Percentiles rank a stretch among this genome's conserved stretches.
Evolutionary conservation across 768 basidiomycete genomes (phyloP).

Genomic region (Kwoniella shandongensis): DNA sequence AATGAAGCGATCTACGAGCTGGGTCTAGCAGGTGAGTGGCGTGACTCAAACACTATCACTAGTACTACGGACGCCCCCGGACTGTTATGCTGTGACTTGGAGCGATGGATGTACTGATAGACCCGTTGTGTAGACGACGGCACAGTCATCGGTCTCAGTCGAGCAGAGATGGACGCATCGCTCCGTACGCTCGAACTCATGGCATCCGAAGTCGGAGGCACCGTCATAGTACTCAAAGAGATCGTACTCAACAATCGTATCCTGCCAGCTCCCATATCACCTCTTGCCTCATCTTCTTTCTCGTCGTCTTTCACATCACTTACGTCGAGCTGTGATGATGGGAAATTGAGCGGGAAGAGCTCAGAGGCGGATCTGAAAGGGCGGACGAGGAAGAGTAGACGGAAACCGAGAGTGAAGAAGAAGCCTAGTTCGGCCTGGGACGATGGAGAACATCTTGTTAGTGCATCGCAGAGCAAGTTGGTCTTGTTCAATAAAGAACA

Average conservation of each 20-base stretch:
- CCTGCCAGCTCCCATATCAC: neutral
- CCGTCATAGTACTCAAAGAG: conserved; percentile 86
- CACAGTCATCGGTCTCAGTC: conserved; percentile 73
- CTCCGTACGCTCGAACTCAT: conserved; percentile 87
- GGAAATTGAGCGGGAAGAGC: too few species aligned
- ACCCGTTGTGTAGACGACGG: conserved; percentile 87
- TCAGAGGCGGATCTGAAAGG: neutral
- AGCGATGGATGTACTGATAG: too few species aligned
- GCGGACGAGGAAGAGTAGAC: conserved; percentile 8
- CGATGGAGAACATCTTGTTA: too few species aligned
- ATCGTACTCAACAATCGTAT: conserved; percentile 53
- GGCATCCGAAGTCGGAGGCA: conserved; percentile 90
- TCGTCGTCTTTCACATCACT: conserved; percentile 1
- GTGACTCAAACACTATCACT: too few species aligned
- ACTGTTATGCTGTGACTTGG: too few species aligned
- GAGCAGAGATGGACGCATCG: conserved; percentile 71
- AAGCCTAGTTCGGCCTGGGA: too few species aligned
- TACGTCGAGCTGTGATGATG: too few species aligned
- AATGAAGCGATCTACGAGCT: conserved; percentile 79
- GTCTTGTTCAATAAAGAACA: too few species aligned
- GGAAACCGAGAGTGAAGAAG: neutral
- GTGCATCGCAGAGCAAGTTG: too few species aligned
- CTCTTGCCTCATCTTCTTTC: conserved; percentile 7
- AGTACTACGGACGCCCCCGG: neutral
- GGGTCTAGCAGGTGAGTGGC: conserved; percentile 60